Evolutionary conservation across 2,329 filamentous ascomycete species (phyloP).

Genomic region (Ophiosphaerella korrae): DNA sequence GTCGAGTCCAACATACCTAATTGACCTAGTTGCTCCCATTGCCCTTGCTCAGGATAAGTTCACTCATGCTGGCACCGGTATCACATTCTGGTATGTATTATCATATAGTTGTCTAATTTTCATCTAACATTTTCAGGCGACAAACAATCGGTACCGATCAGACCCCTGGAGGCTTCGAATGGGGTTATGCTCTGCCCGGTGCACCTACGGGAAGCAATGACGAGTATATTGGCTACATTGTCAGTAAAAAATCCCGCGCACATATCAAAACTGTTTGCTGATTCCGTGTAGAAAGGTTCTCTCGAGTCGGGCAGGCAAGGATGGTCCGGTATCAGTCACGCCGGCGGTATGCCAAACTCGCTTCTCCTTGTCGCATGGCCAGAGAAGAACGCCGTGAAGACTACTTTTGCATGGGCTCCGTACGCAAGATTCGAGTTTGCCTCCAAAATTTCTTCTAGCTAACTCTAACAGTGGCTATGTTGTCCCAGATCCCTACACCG

Average conservation of each 20-base stretch:
- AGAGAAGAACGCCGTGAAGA: constrained; percentile 33
- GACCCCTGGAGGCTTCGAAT: constrained; percentile 43
- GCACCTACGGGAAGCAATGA: constrained; percentile 26
- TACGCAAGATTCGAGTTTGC: constrained; percentile 15
- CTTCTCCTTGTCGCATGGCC: constrained; percentile 44
- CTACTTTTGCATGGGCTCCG: constrained; percentile 38
- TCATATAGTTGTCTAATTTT: neutral
- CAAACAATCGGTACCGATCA: constrained; percentile 28
- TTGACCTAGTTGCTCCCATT: constrained; percentile 24
- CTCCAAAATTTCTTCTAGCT: constrained; percentile 8
- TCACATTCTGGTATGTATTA: constrained; percentile 35
- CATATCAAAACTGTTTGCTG: constrained; percentile 2
- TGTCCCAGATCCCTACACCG: constrained; percentile 63
- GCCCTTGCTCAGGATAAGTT: constrained; percentile 39
- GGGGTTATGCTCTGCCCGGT: constrained; percentile 42
- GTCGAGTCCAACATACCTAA: constrained; percentile 12
- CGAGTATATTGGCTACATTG: constrained; percentile 48
- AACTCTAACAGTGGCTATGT: constrained; percentile 57
- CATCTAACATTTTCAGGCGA: constrained; percentile 19
- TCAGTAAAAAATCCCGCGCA: constrained; percentile 11
- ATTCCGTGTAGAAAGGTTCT: constrained; percentile 34
- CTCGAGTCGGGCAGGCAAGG: constrained; percentile 33
- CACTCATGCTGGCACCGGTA: constrained; percentile 39
- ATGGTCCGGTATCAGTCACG: constrained; percentile 46
- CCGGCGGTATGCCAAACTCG: constrained; percentile 42